phyloP scores from a whole-genome alignment of 1,284 basidiomycete species.

The Cronartium quercuum region DNA sequence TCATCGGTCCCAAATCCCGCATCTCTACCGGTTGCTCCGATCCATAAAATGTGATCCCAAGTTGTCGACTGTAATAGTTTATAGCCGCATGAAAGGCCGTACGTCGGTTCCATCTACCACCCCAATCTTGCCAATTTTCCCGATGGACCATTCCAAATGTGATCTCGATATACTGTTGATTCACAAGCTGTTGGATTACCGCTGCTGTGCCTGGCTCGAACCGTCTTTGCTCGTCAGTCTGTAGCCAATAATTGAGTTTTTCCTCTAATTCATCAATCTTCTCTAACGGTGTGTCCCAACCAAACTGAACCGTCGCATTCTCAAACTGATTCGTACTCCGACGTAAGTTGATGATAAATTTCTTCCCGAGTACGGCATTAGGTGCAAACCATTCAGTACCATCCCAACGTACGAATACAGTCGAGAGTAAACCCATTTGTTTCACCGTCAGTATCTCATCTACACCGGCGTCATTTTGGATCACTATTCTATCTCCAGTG shows the following conservation, averaged over 20 bases:
- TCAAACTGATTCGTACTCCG: conserved; percentile 35
- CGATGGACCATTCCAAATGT: conserved; percentile 41
- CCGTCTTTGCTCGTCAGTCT: conserved; percentile 68
- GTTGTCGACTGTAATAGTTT: conserved; percentile 62
- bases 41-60: conserved; percentile 60
- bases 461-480: conserved; percentile 57
- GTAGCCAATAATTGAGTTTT: conserved; percentile 63
- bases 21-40: conserved; percentile 57
- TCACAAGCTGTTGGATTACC: conserved; percentile 27
- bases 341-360: conserved; percentile 33
- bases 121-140: conserved; percentile 42
- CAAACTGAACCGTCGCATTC: conserved; percentile 58
- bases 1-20: background rate
- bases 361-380: conserved; percentile 26
- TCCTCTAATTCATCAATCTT: conserved; percentile 64
- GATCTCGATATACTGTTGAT: conserved; percentile 40
- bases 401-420: conserved; percentile 41
- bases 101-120: conserved; percentile 29
- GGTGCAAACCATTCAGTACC: conserved; percentile 39
- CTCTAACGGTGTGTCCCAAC: conserved; percentile 64
- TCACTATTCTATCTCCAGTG: conserved; percentile 63
- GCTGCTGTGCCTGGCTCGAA: conserved; percentile 60
- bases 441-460: conserved; percentile 66
- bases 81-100: conserved; percentile 68
- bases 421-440: conserved; percentile 65